Evolutionary conservation across 805 yeast species (phyloP).

Genomic region (Candida krabiensis): DNA sequence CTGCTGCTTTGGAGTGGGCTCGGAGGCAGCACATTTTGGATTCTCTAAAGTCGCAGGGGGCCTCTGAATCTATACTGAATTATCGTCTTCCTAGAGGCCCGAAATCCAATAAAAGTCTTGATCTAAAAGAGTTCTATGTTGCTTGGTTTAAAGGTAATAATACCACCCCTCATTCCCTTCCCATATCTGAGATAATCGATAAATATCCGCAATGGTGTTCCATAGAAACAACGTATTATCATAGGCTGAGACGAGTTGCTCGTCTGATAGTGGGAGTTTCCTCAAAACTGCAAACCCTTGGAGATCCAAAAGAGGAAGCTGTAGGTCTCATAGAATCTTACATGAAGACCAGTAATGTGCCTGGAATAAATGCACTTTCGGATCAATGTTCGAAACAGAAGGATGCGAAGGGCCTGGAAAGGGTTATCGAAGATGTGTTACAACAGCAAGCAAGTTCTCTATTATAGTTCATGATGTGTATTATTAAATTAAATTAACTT

Average conservation of each 20-base stretch:
- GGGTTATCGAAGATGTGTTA: constrained; percentile 11
- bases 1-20: too few species aligned
- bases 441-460: not conserved
- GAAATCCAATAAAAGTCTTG: constrained; percentile 10
- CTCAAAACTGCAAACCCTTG: not conserved
- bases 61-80: constrained; percentile 10
- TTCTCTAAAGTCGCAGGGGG: constrained; percentile 3
- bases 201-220: constrained; percentile 16
- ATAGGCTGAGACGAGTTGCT: constrained; percentile 15
- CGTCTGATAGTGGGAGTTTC: constrained; percentile 11
- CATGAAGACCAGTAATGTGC: constrained; percentile 10
- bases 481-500: too few species aligned
- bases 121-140: constrained; percentile 13
- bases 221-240: constrained; percentile 17
- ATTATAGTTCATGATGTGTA: not conserved
- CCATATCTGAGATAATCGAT: constrained; percentile 8
- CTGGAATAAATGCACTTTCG: constrained; percentile 16
- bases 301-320: constrained; percentile 8
- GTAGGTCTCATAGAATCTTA: constrained; percentile 12
- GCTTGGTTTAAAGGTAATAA: constrained; percentile 16
- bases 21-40: not conserved
- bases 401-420: constrained; percentile 13
- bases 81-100: constrained; percentile 21
- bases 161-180: constrained; percentile 11
- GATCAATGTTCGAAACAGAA: constrained; percentile 16